Conservation (phyloP, 176 grass and related monocot genomes). For the Aegilops sharonensis region DNA sequence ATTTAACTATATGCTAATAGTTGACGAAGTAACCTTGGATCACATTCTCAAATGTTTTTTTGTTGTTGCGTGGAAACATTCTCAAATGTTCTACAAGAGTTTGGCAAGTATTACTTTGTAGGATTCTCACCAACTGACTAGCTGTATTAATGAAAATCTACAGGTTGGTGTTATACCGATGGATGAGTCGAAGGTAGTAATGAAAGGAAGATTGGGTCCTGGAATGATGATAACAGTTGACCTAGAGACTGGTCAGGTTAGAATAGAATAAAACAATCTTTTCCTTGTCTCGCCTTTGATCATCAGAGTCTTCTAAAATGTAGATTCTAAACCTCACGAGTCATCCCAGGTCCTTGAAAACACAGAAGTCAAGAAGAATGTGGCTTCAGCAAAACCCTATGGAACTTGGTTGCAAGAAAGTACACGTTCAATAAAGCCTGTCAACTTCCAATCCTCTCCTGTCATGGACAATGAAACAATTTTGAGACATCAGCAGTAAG, state of each 20-base stretch:
- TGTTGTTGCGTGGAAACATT: too few species aligned
- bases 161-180: constrained; percentile 99
- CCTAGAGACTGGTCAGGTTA: constrained; percentile 87
- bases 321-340: constrained; percentile 33
- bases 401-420: constrained; percentile 80
- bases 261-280: constrained; percentile 13
- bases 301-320: constrained; percentile 19
- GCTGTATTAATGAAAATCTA: constrained; percentile 33
- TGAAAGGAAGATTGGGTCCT: constrained; percentile 95
- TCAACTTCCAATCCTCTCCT: constrained; percentile 86
- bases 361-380: constrained; percentile 89
- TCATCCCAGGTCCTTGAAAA: constrained; percentile 88
- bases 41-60: not conserved
- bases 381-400: constrained; percentile 74
- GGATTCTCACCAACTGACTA: constrained; percentile 18
- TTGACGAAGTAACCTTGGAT: constrained; percentile 35
- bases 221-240: constrained; percentile 99
- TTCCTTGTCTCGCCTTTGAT: constrained; percentile 14
- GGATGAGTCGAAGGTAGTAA: constrained; percentile 97
- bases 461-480: constrained; percentile 80
- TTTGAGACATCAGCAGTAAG: constrained; percentile 97
- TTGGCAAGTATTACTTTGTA: constrained; percentile 20
- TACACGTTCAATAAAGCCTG: constrained; percentile 79
- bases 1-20: constrained; percentile 21
- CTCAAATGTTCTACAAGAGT: not conserved